These are phyloP conservation scores for Debaryomyces robertsiae DNA, from an alignment of 1,139 yeast species.

Conservation along the genomic window DNA sequence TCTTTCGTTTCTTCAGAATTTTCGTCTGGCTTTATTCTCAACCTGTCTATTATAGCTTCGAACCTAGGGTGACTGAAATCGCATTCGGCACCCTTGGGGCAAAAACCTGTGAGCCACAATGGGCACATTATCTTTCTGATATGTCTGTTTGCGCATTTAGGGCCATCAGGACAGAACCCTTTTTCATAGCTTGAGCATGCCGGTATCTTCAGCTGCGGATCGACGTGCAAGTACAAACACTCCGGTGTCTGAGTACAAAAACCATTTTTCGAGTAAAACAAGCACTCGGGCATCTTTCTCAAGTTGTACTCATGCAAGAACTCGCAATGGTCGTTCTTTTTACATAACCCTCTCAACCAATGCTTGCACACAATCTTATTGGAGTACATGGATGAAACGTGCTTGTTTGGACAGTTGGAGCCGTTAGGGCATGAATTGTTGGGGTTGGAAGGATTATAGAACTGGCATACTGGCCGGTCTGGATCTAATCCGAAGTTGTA, in stretches of 20 bases:
- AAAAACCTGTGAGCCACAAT: conserved; percentile 85
- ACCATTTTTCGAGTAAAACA: conserved; percentile 85
- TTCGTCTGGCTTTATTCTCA: conserved; percentile 54
- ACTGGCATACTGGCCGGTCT: conserved; percentile 86
- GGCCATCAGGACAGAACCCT: conserved; percentile 95
- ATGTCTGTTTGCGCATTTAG: conserved; percentile 82
- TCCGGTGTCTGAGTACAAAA: conserved; percentile 94
- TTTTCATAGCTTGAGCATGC: conserved; percentile 80
- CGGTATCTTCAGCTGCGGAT: conserved; percentile 85
- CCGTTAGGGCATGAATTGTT: conserved; percentile 82
- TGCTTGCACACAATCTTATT: conserved; percentile 94
- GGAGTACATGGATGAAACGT: conserved; percentile 76
- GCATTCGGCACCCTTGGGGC: conserved; percentile 75
- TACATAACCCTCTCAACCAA: conserved; percentile 96
- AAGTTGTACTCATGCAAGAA: conserved; percentile 93
- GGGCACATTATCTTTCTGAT: conserved; percentile 78
- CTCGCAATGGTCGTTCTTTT: conserved; percentile 96
- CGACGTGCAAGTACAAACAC: conserved; percentile 89
- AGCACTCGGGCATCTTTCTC: conserved; percentile 96
- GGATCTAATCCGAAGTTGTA: conserved; percentile 85
- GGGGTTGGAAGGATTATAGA: conserved; percentile 59
- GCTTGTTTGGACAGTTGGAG: conserved; percentile 81
- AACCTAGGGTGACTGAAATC: conserved; percentile 62
- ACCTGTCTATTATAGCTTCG: conserved; percentile 45
- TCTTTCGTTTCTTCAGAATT: conserved; percentile 11